A percentile compares a stretch with the other conserved stretches of the same genome.
These are phyloP conservation scores for Pythium sukuiense DNA, from an alignment of 352 stramenopile species.

Conservation along the genomic window DNA sequence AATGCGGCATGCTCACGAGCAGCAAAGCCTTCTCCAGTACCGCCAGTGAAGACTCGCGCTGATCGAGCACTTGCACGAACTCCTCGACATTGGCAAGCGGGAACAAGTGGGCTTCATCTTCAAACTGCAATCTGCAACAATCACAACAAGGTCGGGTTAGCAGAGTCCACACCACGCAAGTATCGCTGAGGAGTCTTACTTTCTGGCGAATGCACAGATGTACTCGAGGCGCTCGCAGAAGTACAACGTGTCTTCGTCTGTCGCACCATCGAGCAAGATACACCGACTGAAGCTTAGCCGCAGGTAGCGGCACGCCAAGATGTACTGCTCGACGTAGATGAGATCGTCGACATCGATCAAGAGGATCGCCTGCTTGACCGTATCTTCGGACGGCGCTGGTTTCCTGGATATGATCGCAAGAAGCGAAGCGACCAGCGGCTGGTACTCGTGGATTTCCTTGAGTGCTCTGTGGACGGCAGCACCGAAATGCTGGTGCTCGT, in stretches of 20 bases:
- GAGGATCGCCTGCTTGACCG: conserved; percentile 18
- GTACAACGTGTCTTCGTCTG: conserved; percentile 30
- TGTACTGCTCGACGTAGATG: conserved; percentile 52
- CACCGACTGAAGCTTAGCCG: conserved; percentile 43
- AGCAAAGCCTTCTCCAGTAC: conserved; percentile 39
- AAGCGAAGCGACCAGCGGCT: conserved; percentile 36
- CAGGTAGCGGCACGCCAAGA: conserved; percentile 54
- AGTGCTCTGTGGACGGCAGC: conserved; percentile 70
- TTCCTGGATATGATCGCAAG: conserved; percentile 33
- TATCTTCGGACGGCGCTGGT: not conserved
- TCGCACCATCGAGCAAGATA: conserved; percentile 19
- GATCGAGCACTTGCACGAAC: conserved; percentile 35
- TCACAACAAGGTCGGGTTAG: not conserved
- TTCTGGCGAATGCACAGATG: conserved; percentile 44
- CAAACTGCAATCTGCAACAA: conserved; percentile 42
- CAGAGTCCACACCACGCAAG: not conserved
- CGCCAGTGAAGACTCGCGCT: conserved; percentile 34
- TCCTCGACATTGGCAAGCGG: conserved; percentile 43
- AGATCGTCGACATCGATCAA: conserved; percentile 39
- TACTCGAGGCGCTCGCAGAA: conserved; percentile 39
- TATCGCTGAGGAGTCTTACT: conserved; percentile 23
- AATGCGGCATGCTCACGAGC: conserved; percentile 9
- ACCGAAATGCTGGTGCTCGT: conserved; percentile 77
- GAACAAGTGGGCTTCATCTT: conserved; percentile 72
- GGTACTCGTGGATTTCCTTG: conserved; percentile 51